Conservation (phyloP, 345 rosid species). For the Bruguiera gymnorhiza region DNA sequence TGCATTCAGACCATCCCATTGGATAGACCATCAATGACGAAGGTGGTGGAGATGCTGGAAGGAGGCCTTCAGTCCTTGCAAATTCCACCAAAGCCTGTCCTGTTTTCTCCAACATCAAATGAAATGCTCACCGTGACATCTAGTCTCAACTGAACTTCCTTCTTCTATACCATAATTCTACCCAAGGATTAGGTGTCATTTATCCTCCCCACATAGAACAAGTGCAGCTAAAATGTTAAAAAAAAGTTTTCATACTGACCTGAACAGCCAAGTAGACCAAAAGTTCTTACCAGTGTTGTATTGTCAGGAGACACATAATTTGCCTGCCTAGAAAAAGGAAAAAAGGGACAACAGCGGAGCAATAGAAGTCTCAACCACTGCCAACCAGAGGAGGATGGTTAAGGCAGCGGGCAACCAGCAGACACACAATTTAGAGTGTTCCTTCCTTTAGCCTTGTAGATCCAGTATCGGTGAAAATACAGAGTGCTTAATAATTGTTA, state of each 20-base stretch:
- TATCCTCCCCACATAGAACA: neutral
- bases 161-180: neutral
- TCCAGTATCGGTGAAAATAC: no score
- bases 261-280: no score
- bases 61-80: conserved; percentile 10
- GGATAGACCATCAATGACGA: conserved; percentile 26
- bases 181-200: neutral
- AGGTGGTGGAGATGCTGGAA: conserved; percentile 21
- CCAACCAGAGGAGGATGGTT: no score
- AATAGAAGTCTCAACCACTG: no score
- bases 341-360: no score
- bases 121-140: neutral
- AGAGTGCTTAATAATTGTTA: no score
- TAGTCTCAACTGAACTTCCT: neutral
- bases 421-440: no score
- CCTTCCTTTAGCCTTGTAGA: no score
- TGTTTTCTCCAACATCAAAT: neutral
- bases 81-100: conserved; percentile 21
- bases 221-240: neutral
- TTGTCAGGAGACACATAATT: no score
- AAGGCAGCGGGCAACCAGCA: no score
- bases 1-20: conserved; percentile 25
- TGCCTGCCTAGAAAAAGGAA: no score
- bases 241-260: neutral
- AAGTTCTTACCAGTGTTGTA: no score